Evolutionary conservation across 2,329 filamentous ascomycete genomes (phyloP).

Genomic region (Zymoseptoria tritici): DNA sequence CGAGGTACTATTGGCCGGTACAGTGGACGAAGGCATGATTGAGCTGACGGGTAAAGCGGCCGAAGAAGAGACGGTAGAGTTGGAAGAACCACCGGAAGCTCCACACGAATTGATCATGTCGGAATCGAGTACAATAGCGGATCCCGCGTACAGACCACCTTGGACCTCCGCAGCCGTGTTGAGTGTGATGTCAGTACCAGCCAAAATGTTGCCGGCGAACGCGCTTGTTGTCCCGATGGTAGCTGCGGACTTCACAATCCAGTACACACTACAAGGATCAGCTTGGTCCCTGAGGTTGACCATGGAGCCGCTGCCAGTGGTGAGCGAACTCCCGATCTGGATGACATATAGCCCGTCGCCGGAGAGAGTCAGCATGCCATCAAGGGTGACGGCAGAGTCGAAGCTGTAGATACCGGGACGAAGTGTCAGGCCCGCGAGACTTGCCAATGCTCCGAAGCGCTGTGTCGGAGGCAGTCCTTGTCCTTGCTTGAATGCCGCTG

Average conservation of each 20-base stretch:
- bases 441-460: not conserved
- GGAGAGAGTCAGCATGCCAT: conserved; percentile 2
- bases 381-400: conserved; percentile 1
- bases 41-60: not conserved
- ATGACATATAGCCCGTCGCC: conserved; percentile 1
- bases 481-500: not conserved
- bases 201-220: conserved; percentile 5
- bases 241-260: conserved; percentile 3
- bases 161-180: not conserved
- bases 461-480: not conserved
- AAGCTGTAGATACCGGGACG: conserved; percentile 5
- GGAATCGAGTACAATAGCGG: conserved; percentile 4
- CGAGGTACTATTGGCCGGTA: no score
- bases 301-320: conserved; percentile 2
- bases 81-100: not conserved
- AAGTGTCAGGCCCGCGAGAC: conserved; percentile 3
- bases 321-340: conserved; percentile 2
- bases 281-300: conserved; percentile 2
- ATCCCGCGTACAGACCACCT: conserved; percentile 4
- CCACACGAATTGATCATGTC: not conserved
- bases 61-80: not conserved
- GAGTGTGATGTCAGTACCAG: conserved; percentile 4
- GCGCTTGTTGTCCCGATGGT: conserved; percentile 2
- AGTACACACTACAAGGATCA: conserved; percentile 5
- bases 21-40: not conserved